phyloP scores from a whole-genome alignment of 2,329 filamentous ascomycete species.

The Proliferodiscus dingleyae region DNA sequence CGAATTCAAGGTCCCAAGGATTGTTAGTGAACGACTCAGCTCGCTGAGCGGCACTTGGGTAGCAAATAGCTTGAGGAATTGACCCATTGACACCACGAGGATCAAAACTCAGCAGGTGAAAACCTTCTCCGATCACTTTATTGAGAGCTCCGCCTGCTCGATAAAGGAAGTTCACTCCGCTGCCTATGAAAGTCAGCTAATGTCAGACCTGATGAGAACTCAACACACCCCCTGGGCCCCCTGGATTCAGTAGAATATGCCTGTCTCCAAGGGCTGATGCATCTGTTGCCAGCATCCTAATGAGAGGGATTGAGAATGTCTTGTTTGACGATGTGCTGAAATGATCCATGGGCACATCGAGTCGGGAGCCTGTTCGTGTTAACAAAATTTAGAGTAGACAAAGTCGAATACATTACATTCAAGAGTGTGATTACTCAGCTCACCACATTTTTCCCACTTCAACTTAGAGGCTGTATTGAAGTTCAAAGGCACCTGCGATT shows the following conservation, averaged over 20 bases:
- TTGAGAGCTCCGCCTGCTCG: conserved; percentile 34
- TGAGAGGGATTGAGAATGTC: conserved; percentile 41
- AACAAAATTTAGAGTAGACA: neutral
- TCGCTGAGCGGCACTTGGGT: conserved; percentile 34
- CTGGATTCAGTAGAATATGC: conserved; percentile 43
- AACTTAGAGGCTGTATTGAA: neutral
- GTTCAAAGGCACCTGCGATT: conserved; percentile 3
- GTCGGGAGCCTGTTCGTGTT: conserved; percentile 5
- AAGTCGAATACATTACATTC: conserved; percentile 6
- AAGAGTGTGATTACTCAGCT: conserved; percentile 13
- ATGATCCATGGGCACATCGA: conserved; percentile 43
- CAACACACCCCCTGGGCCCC: conserved; percentile 39
- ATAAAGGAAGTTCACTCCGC: conserved; percentile 37
- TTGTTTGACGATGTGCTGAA: conserved; percentile 34
- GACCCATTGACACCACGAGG: conserved; percentile 42
- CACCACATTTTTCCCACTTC: conserved; percentile 13
- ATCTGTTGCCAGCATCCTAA: conserved; percentile 40
- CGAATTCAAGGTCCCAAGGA: conserved; percentile 12
- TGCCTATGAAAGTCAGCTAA: conserved; percentile 16
- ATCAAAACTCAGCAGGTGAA: conserved; percentile 44
- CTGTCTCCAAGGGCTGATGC: conserved; percentile 30
- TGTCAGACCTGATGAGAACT: neutral
- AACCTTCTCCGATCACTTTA: conserved; percentile 38
- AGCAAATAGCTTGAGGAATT: conserved; percentile 36
- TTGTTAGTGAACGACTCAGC: conserved; percentile 29